These are phyloP conservation scores for Crithidia mellificae DNA, from an alignment of 208 protist genomes.

Conservation along the genomic window DNA sequence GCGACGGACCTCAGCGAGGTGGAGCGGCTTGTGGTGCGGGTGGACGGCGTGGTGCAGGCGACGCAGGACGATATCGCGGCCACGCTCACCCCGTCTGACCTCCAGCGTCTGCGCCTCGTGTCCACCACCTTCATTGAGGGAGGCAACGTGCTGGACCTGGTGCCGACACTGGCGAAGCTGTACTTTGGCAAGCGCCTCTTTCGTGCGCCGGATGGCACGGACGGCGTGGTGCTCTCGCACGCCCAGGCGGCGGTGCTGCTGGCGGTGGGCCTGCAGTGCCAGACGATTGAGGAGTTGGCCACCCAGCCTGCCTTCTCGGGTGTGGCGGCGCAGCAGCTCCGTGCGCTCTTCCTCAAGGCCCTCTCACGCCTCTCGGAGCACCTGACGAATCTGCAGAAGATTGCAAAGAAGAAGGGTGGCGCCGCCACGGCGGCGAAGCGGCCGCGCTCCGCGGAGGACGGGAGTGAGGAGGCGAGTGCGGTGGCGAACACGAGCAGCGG, in stretches of 20 bases:
- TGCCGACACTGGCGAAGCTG: constrained; percentile 90
- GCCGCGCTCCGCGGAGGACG: too few relatives aligned
- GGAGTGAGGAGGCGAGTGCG: neutral
- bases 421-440: constrained; percentile 9
- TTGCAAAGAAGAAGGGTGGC: constrained; percentile 21
- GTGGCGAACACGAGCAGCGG: neutral
- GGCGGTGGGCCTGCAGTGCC: constrained; percentile 93
- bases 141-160: constrained; percentile 96
- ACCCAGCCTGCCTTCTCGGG: constrained; percentile 61
- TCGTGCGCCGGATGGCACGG: constrained; percentile 61
- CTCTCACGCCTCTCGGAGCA: constrained; percentile 78
- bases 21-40: constrained; percentile 40
- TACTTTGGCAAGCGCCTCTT: constrained; percentile 89
- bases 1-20: constrained; percentile 43
- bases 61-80: constrained; percentile 44
- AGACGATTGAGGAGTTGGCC: constrained; percentile 68
- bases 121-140: constrained; percentile 93
- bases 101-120: constrained; percentile 95
- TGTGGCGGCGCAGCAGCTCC: constrained; percentile 78
- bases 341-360: constrained; percentile 87
- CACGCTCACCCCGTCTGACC: constrained; percentile 85
- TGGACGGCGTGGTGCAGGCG: constrained; percentile 65
- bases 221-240: constrained; percentile 84
- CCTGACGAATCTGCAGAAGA: constrained; percentile 56
- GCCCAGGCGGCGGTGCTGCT: constrained; percentile 94